Evolutionary conservation across 768 basidiomycete species (phyloP), one percentile per base, ranked within the genome.

Genomic region (Saitozyma sp.): DNA sequence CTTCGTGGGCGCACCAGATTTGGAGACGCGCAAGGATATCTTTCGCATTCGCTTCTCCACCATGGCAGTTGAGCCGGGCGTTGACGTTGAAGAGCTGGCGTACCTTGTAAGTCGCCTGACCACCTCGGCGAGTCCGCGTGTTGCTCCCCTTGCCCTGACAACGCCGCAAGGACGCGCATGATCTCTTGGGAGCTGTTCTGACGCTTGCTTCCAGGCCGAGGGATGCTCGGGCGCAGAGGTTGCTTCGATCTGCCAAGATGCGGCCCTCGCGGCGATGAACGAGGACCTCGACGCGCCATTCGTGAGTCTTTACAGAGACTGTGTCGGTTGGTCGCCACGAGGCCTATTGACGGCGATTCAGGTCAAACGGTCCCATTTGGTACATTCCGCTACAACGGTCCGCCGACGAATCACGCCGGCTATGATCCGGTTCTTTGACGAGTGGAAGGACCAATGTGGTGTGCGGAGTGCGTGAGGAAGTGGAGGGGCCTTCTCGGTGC

Each of bases 181-280:
- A 29, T 5, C 5, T 29, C 29, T 29, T 29, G 2, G 29, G 29
- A 29, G 29, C 29, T 5, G 29, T 5, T 29, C 29, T 29, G 29
- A 29, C 29, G 29, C 29, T 29, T 5, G 29, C 29, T 5, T 29
- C 29, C 71, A 98, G 96, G 90, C 93, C 1, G 87, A 89, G 9
- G 96, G 95, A 0, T 99, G 92, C 76, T 98, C 94, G 17, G 96
- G 96, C 6, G 96, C 96, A 6, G 96, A 99, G 78, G 87, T 98
- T 41, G 84, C 86, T 7, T 87, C 89, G 9, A 84, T 98, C 50
- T 98, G 94, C 76, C 96, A 98, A 80, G 95, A 99, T 79, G 96
- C 96, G 4, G 96, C 95, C 0, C 78, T 98, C 65, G 76, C 88
- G 58, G 90, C 93, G 0, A 98, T 99, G 96, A 87, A 90, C 67